Evolutionary conservation across 78 protist species (phyloP), one percentile per base, ranked within the genome.

Genomic region (Anaeramoeba flamelloides): DNA sequence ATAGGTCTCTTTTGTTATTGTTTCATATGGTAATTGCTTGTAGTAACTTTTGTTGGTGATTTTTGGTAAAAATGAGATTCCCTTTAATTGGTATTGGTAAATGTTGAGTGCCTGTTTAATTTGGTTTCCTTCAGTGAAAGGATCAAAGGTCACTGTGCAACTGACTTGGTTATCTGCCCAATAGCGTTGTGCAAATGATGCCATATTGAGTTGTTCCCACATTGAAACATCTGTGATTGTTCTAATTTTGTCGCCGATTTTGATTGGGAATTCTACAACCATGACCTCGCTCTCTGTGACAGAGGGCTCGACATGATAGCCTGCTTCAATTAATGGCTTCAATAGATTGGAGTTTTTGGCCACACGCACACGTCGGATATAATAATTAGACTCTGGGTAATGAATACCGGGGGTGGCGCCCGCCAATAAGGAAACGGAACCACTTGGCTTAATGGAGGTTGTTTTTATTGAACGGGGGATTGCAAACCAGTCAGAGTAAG

Each of bases 371-470:
- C 95, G 81, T 32, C 95, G 78, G 75, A 89, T 82, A 64, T 90
- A 90, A 80, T 82, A 91, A 65, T 92, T 83, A 22, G 86, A 31
- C 32, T 86, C 87, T 38, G 95, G 95, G 77, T 86, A 92, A 69
- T 92, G 95, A 87, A 92, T 76, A 0, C 95, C 95, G 1, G 95
- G 95, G 2, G 95, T 92, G 3, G 93, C 92, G 26, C 79, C 93
- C 4, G 93, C 92, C n/a, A 92, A 82, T 30, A 92, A 75, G 0
- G 93, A 89, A 3, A 92, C 92, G 0, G 95, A 85, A 39, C 95
- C 95, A 36, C 91, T 86, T 36, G 95, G 95, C 80, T 92, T 92
- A 75, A 92, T 77, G 1, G 91, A 87, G 2, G 95, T 92, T n/a
- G 77, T 88, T 53, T 92, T 92, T 37, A 92, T 91, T 12, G 95